Evolutionary conservation across 2,329 filamentous ascomycete species (phyloP).

Genomic region (Dissoconium aciculare): DNA sequence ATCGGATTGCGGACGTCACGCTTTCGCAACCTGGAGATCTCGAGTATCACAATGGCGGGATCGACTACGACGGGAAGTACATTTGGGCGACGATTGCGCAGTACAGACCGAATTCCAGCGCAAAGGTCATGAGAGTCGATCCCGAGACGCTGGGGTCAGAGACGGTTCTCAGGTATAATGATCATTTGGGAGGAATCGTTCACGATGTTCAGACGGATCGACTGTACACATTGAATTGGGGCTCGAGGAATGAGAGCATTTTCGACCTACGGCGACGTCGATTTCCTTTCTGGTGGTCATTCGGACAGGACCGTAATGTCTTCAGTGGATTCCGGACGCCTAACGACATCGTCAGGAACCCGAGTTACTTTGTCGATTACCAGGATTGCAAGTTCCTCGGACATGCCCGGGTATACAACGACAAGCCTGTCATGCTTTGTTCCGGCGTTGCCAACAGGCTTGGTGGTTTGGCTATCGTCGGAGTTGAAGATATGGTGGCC

Average conservation of each 20-base stretch:
- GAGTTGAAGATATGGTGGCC: slow-evolving; percentile 31
- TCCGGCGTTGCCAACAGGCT: slow-evolving; percentile 32
- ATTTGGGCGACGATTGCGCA: slow-evolving; percentile 36
- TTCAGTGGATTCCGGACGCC: slow-evolving; percentile 8
- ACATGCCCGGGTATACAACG: slow-evolving; percentile 24
- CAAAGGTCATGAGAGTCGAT: slow-evolving; percentile 28
- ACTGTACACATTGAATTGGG: slow-evolving; percentile 35
- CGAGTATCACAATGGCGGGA: slow-evolving; percentile 35
- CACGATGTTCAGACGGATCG: slow-evolving; percentile 26
- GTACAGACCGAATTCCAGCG: slow-evolving; percentile 35
- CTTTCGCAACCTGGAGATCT: slow-evolving; percentile 26
- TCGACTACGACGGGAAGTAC: slow-evolving; percentile 35
- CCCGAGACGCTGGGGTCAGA: slow-evolving; percentile 25
- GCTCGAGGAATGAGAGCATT: slow-evolving; percentile 28
- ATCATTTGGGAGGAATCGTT: slow-evolving; percentile 36
- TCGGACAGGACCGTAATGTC: no score
- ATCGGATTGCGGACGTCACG: slow-evolving; percentile 31
- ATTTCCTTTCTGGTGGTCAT: no score
- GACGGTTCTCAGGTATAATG: slow-evolving; percentile 20
- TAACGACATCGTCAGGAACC: slow-evolving; percentile 22
- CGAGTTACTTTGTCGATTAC: slow-evolving; percentile 34
- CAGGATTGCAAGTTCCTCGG: slow-evolving; percentile 40
- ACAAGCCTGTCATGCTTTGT: slow-evolving; percentile 34
- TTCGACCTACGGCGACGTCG: no score
- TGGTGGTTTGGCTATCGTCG: slow-evolving; percentile 36